These are phyloP conservation scores for Neurospora sp. DNA, from an alignment of 495 filamentous ascomycete species.

Conservation along the genomic window DNA sequence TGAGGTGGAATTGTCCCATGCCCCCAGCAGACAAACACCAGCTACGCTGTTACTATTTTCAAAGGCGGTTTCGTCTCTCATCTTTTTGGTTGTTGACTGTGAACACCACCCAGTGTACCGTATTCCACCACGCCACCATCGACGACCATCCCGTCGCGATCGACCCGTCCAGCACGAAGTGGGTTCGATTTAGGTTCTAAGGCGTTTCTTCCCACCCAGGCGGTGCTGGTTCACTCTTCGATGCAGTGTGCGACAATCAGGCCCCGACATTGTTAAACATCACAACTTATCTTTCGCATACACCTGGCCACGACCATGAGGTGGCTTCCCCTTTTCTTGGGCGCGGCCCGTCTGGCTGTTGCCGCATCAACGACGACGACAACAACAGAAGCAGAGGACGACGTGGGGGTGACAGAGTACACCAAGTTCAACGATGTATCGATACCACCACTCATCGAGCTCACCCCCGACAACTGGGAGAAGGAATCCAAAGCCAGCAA, in stretches of 20 bases:
- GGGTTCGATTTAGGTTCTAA: neutral
- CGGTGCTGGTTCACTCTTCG: neutral
- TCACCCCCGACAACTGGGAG: slow-evolving; percentile 35
- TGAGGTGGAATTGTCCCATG: neutral
- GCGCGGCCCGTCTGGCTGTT: slow-evolving; percentile 27
- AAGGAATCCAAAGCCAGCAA: slow-evolving; percentile 28
- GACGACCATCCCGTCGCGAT: neutral
- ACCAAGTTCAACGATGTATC: slow-evolving; percentile 73
- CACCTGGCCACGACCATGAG: slow-evolving; percentile 16
- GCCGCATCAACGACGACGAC: slow-evolving; percentile 18
- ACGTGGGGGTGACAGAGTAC: slow-evolving; percentile 18
- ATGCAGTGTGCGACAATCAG: neutral
- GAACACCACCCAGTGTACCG: neutral
- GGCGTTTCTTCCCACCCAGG: neutral
- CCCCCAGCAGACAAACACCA: neutral
- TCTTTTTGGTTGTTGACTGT: neutral
- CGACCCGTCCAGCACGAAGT: neutral
- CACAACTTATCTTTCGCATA: neutral
- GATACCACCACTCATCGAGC: slow-evolving; percentile 61
- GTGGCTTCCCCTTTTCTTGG: slow-evolving; percentile 26
- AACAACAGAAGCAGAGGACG: slow-evolving; percentile 24
- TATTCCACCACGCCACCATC: neutral
- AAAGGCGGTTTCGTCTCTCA: neutral
- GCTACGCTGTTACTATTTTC: neutral
- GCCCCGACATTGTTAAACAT: neutral